These are phyloP conservation scores for Blastocystis sp. DNA, from an alignment of 352 stramenopile genomes.

Conservation along the genomic window DNA sequence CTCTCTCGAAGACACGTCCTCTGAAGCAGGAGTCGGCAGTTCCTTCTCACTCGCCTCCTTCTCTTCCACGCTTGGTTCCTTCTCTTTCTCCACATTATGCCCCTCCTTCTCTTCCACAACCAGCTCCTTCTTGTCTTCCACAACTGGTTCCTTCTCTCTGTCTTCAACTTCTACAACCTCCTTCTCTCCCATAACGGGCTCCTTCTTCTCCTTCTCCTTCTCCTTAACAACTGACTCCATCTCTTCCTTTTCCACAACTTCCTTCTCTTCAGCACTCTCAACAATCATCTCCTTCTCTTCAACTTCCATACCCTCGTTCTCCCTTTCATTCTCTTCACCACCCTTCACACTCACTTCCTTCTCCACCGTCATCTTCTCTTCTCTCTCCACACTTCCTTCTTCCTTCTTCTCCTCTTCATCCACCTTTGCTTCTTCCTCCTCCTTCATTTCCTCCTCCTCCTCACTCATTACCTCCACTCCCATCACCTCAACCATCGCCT, in stretches of 20 bases:
- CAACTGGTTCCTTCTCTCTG: slow-evolving; percentile 70
- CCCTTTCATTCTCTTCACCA: slow-evolving; percentile 63
- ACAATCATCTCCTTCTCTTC: slow-evolving; percentile 74
- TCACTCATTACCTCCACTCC: slow-evolving; percentile 79
- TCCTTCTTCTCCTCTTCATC: slow-evolving; percentile 69
- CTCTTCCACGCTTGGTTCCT: slow-evolving; percentile 61
- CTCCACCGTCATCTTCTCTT: slow-evolving; percentile 75
- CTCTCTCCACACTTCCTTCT: slow-evolving; percentile 69
- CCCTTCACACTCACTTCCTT: slow-evolving; percentile 70
- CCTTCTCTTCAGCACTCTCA: slow-evolving; percentile 71
- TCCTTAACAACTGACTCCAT: slow-evolving; percentile 71
- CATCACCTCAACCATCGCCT: too few species aligned
- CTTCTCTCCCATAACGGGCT: too few species aligned
- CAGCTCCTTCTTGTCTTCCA: slow-evolving; percentile 76
- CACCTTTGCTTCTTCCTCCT: slow-evolving; percentile 73
- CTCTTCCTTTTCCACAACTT: slow-evolving; percentile 68
- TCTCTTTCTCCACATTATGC: neutral
- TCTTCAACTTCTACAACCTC: neutral
- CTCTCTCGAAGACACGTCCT: slow-evolving; percentile 72
- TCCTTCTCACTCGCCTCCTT: slow-evolving; percentile 74
- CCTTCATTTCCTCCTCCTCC: slow-evolving; percentile 73
- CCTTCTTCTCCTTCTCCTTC: slow-evolving; percentile 75
- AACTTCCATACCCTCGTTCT: slow-evolving; percentile 22
- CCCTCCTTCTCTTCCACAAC: slow-evolving; percentile 74
- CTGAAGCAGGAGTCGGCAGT: slow-evolving; percentile 73